Percentiles rank a stretch among this genome's conserved stretches.
Conservation (phyloP, 2,329 filamentous ascomycete species). For the Colletotrichum shisoi region DNA sequence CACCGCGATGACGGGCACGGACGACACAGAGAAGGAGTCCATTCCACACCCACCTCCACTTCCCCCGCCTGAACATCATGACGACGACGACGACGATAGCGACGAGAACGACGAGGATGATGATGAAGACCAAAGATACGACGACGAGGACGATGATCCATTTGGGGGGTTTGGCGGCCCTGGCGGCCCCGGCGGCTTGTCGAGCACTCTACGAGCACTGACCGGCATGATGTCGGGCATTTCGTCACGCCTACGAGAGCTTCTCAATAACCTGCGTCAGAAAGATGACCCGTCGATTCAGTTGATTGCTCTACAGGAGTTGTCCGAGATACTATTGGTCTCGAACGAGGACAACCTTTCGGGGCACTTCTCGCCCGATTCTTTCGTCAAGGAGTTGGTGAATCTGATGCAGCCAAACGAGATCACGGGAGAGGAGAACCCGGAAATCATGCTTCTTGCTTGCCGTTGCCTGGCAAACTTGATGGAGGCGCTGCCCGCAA, state of each 20-base stretch:
- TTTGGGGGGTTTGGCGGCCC: constrained; percentile 74
- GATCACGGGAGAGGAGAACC: constrained; percentile 82
- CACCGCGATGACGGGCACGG: constrained; percentile 74
- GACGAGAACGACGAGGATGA: constrained; percentile 64
- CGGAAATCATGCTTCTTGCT: constrained; percentile 95
- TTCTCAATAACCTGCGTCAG: constrained; percentile 76
- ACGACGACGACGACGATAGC: constrained; percentile 54
- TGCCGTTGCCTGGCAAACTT: constrained; percentile 95
- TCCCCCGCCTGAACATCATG: constrained; percentile 47
- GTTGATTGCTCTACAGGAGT: constrained; percentile 88
- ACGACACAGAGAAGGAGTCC: constrained; percentile 59
- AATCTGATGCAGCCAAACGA: constrained; percentile 90
- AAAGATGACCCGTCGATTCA: constrained; percentile 89
- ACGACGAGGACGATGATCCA: constrained; percentile 71
- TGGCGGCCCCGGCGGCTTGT: constrained; percentile 70
- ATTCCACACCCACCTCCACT: constrained; percentile 56
- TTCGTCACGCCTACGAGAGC: constrained; percentile 78
- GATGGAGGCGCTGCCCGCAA: constrained; percentile 94
- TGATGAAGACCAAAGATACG: constrained; percentile 34
- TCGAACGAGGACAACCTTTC: constrained; percentile 97
- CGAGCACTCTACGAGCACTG: constrained; percentile 82
- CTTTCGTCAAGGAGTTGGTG: constrained; percentile 94
- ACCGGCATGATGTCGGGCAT: constrained; percentile 92
- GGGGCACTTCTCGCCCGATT: constrained; percentile 92
- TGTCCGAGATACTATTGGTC: constrained; percentile 91